Percentiles rank a stretch among this genome's conserved stretches.
phyloP scores from a whole-genome alignment of 2,329 filamentous ascomycete species.

The Zarea fungicola region DNA sequence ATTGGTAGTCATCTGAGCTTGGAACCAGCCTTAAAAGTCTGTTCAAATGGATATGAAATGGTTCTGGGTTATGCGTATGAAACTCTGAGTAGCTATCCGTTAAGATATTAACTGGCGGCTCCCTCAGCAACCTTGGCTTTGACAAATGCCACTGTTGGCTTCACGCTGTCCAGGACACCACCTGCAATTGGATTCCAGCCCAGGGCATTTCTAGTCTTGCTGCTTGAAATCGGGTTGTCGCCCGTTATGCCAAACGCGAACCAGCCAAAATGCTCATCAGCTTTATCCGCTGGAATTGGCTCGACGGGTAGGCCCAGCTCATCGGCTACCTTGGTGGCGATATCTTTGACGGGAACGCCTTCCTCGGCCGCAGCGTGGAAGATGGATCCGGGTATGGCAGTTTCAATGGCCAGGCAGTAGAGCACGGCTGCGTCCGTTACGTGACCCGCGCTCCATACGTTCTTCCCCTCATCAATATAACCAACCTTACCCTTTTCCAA shows the following conservation, averaged over 20 bases:
- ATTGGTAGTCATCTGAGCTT: too few relatives aligned
- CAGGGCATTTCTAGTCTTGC: constrained; percentile 25
- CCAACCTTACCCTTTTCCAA: constrained; percentile 23
- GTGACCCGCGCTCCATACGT: constrained; percentile 33
- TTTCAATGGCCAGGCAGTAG: constrained; percentile 32
- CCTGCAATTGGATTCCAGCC: background rate
- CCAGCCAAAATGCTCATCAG: constrained; percentile 22
- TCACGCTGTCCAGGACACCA: background rate
- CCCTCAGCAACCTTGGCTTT: background rate
- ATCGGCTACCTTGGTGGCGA: constrained; percentile 30
- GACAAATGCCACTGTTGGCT: background rate
- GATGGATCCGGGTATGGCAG: constrained; percentile 27
- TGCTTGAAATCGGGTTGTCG: constrained; percentile 30
- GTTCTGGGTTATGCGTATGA: too few relatives aligned
- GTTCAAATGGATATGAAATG: too few relatives aligned
- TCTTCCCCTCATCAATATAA: constrained; percentile 31
- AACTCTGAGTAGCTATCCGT: too few relatives aligned
- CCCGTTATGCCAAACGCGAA: constrained; percentile 17
- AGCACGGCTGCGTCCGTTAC: constrained; percentile 32
- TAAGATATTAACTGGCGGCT: too few relatives aligned
- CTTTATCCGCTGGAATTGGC: constrained; percentile 25
- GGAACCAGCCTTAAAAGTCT: too few relatives aligned
- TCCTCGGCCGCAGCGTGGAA: constrained; percentile 34
- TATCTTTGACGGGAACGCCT: constrained; percentile 29
- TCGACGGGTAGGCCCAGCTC: constrained; percentile 27